Evolutionary conservation across 768 basidiomycete species (phyloP).

Genomic region (Boletus insuetus): DNA sequence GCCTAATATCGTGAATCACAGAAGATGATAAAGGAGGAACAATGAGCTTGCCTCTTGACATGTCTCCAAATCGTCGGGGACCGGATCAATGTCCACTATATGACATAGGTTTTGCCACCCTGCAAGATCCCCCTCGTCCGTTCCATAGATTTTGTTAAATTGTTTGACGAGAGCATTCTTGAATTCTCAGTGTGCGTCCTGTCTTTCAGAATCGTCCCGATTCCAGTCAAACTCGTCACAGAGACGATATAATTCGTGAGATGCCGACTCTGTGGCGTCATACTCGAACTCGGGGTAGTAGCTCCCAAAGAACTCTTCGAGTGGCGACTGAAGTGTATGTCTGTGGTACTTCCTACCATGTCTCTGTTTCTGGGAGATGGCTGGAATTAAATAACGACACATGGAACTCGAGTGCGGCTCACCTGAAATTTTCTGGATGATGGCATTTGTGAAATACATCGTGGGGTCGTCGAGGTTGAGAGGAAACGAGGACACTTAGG

Average conservation of each 20-base stretch:
- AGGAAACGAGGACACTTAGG: neutral
- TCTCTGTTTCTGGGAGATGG: neutral
- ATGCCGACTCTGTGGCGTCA: slow-evolving; percentile 4
- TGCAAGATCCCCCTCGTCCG: neutral
- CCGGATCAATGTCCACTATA: neutral
- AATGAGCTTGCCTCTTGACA: slow-evolving; percentile 13
- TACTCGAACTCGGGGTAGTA: slow-evolving; percentile 1
- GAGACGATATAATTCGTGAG: slow-evolving; percentile 16
- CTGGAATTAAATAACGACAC: no score
- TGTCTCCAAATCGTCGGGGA: slow-evolving; percentile 1
- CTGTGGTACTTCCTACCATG: neutral
- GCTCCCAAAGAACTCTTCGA: slow-evolving; percentile 2
- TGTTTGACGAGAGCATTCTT: slow-evolving; percentile 13
- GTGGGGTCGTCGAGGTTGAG: neutral
- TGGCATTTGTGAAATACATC: neutral
- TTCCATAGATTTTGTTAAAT: slow-evolving; percentile 18
- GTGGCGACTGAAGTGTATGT: neutral
- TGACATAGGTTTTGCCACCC: slow-evolving; percentile 13
- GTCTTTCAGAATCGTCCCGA: neutral
- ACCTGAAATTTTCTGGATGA: neutral
- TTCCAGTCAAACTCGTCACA: slow-evolving; percentile 13
- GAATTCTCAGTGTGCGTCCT: neutral
- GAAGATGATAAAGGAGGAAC: no score
- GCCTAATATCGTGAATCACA: neutral
- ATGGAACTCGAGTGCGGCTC: no score